Conservation (phyloP, 2,329 filamentous ascomycete genomes). For the Lachnum nothofagi region DNA sequence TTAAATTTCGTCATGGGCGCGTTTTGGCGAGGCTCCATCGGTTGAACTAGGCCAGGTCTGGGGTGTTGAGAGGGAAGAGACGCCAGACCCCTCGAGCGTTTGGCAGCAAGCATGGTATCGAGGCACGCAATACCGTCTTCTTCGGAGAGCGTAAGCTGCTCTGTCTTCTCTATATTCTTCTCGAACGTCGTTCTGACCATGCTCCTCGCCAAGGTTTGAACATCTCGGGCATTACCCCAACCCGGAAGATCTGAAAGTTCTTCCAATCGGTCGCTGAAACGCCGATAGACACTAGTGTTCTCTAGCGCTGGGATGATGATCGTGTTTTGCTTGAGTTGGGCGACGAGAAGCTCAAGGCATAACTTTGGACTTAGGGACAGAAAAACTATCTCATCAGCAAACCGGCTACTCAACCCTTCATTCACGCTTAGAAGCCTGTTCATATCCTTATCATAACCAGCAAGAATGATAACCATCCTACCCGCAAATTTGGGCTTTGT, state of each 20-base stretch:
- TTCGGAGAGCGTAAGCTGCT: conserved; percentile 22
- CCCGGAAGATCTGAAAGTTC: conserved; percentile 36
- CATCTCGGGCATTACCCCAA: conserved; percentile 51
- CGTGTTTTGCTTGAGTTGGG: conserved; percentile 32
- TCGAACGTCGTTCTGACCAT: conserved; percentile 36
- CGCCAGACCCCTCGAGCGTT: no score
- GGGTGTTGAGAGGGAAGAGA: no score
- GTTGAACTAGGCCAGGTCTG: no score
- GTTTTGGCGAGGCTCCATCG: no score
- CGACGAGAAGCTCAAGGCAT: conserved; percentile 37
- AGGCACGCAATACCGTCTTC: no score
- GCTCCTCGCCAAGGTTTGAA: conserved; percentile 43
- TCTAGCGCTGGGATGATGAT: conserved; percentile 18
- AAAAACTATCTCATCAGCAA: conserved; percentile 48
- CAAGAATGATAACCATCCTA: conserved; percentile 52
- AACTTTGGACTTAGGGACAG: conserved; percentile 29
- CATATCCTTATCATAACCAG: conserved; percentile 53
- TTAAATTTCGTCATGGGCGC: no score
- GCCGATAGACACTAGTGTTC: conserved; percentile 27
- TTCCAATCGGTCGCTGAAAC: conserved; percentile 31
- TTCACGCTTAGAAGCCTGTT: conserved; percentile 48
- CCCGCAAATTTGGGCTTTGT: conserved; percentile 42
- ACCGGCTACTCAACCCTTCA: conserved; percentile 49
- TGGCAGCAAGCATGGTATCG: no score
- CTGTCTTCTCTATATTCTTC: conserved; percentile 15